phyloP scores from a whole-genome alignment of 2,329 filamentous ascomycete genomes.

The Aspergillus luchuensis region DNA sequence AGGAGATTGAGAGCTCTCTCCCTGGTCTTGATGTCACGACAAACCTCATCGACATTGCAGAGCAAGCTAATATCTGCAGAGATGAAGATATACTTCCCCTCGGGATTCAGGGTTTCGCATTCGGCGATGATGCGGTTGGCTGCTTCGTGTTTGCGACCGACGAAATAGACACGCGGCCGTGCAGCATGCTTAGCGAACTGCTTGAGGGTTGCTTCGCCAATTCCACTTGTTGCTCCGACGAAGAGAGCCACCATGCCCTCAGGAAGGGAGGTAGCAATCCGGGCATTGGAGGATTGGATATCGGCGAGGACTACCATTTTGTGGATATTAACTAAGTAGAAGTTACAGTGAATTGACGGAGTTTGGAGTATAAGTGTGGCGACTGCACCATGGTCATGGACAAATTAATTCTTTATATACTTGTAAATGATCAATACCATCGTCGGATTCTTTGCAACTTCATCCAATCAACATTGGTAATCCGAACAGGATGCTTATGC shows the following conservation, averaged over 20 bases:
- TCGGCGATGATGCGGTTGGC: slow-evolving; percentile 48
- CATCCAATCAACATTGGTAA: not conserved
- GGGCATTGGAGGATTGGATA: not conserved
- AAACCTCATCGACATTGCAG: slow-evolving; percentile 2
- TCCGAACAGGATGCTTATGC: not conserved
- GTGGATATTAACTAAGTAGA: not conserved
- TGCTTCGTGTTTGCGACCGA: slow-evolving; percentile 46
- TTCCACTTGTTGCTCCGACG: slow-evolving; percentile 54
- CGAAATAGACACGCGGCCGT: slow-evolving; percentile 49
- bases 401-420: too few relatives aligned
- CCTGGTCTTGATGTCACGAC: slow-evolving; percentile 39
- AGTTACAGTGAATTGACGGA: not conserved
- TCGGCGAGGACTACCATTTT: slow-evolving; percentile 1
- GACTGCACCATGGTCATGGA: too few relatives aligned
- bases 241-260: slow-evolving; percentile 52
- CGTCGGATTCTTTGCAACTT: too few relatives aligned
- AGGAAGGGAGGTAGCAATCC: not conserved
- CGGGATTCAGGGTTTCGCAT: slow-evolving; percentile 47
- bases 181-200: slow-evolving; percentile 44
- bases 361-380: not conserved
- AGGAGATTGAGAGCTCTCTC: slow-evolving; percentile 3
- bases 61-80: slow-evolving; percentile 7
- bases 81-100: slow-evolving; percentile 14
- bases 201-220: slow-evolving; percentile 52
- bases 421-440: too few relatives aligned